Base-by-base conservation (phyloP, 257 asterid genomes). In the Parsonsia alboflavescens region DNA sequence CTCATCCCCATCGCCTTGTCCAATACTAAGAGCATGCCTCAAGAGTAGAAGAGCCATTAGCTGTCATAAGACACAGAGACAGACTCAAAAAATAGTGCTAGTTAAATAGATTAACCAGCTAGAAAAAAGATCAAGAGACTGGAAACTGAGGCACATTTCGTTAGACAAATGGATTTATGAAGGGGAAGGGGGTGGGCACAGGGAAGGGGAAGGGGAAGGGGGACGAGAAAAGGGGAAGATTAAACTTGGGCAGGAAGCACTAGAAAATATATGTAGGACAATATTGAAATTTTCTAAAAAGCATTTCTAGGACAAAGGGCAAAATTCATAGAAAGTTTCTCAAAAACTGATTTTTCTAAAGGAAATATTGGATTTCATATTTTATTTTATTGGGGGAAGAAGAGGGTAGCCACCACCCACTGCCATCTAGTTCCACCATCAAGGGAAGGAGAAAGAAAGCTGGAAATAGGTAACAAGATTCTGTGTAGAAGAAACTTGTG, bases 11-110 rank as follows among this genome's bases (percentile, higher is more conserved):
- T 83, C 84, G 46, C 76, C 83, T 70, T 83, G 68, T 79, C 86
- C 86, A 59, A 81, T 68, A 19, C 72, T 75, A 72, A 85, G 73
- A 77, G 89, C 84, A 56, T 85, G 89, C 80, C 87, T 85, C 78
- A 85, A 70, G 67, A 85, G 84, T 61, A 85, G 84, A 77, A 85
- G 86, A 64, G 87, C 87, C 84, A 85, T 77, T 70, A 85, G 67
- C 89, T 85, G 80, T 48, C 69, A 81, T 45, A 8, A 65, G 2
- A 39, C 70, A 65, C 12, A 19, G 70, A 41, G 28, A 63, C 30
- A 33, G 50, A 36, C 69, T 17, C 7, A 64, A 33, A 7, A 33
- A 63, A 63, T 30, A 63, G 21, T 33, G 24, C 22, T 15, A 61
- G 19, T 17, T 19, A 26, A 64, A 64, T 26, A 64, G 13, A 16